phyloP scores from a whole-genome alignment of 345 rosid genomes.

The Passiflora organensis region DNA sequence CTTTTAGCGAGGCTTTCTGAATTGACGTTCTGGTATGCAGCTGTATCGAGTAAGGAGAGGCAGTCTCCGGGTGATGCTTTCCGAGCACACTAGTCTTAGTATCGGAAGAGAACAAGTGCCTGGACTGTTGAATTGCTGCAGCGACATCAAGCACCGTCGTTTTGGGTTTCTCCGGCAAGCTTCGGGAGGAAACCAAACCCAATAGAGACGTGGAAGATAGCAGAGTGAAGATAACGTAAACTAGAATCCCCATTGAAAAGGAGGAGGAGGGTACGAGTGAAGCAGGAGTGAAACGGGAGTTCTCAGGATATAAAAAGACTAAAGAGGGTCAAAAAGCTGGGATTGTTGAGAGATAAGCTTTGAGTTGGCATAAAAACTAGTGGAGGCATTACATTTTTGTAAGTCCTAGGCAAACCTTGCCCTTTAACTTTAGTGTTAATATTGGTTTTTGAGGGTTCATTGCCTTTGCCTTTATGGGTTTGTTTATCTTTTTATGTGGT shows the following conservation, averaged over 20 bases:
- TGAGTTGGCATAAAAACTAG: neutral
- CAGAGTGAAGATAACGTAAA: conserved; percentile 15
- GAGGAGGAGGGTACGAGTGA: neutral
- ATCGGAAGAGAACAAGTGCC: conserved; percentile 9
- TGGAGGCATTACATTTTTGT: no score
- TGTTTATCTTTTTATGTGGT: neutral
- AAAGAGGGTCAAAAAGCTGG: neutral
- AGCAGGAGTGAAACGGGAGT: no score
- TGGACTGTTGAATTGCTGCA: conserved; percentile 34
- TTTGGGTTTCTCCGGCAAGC: conserved; percentile 10
- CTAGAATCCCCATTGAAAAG: neutral
- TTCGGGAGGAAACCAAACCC: conserved; percentile 31
- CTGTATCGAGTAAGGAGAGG: conserved; percentile 31
- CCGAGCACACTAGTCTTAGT: conserved; percentile 5
- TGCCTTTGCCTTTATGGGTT: conserved; percentile 4
- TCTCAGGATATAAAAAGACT: neutral
- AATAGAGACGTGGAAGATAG: conserved; percentile 16
- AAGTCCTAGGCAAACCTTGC: no score
- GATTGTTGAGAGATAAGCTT: neutral
- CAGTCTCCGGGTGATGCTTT: neutral
- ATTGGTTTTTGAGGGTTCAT: neutral
- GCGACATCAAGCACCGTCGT: conserved; percentile 39
- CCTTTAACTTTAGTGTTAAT: no score
- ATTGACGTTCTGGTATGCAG: conserved; percentile 50
- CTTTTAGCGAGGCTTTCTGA: conserved; percentile 28